These are phyloP conservation scores for Lanzia echinophila DNA, from an alignment of 2,329 filamentous ascomycete genomes.

Conservation along the genomic window DNA sequence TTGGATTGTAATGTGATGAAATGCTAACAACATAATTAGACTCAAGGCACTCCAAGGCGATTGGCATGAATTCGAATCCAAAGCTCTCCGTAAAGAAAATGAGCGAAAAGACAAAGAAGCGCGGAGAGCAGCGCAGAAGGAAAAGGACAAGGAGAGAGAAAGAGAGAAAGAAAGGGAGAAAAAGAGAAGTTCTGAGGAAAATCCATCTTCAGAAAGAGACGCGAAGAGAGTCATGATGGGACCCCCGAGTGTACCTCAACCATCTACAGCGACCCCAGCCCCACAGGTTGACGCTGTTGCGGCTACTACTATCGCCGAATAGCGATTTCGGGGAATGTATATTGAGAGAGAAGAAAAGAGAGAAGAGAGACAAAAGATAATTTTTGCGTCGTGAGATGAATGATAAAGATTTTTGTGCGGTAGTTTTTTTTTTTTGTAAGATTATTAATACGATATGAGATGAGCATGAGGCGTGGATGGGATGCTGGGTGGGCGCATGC, in stretches of 20 bases:
- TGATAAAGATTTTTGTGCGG: background rate
- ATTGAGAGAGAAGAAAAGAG: too few species aligned
- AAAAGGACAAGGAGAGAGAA: slow-evolving; percentile 20
- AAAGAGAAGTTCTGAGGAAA: slow-evolving; percentile 23
- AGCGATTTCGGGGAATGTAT: too few species aligned
- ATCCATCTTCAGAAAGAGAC: slow-evolving; percentile 18
- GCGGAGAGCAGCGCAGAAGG: slow-evolving; percentile 25
- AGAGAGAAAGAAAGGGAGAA: slow-evolving; percentile 24
- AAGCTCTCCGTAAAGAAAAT: slow-evolving; percentile 85
- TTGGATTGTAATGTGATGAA: background rate
- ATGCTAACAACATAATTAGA: slow-evolving; percentile 33
- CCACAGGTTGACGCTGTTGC: too few species aligned
- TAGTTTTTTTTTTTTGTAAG: slow-evolving; percentile 8
- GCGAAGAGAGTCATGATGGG: slow-evolving; percentile 24
- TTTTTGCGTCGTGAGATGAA: background rate
- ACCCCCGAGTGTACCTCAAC: slow-evolving; percentile 13
- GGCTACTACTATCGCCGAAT: too few species aligned
- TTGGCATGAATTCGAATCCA: slow-evolving; percentile 98
- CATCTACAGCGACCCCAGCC: background rate
- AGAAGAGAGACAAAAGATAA: too few species aligned
- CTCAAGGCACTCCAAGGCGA: slow-evolving; percentile 80
- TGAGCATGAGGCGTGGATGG: background rate
- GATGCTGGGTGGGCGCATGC: background rate
- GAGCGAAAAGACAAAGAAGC: slow-evolving; percentile 52
- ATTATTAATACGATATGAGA: slow-evolving; percentile 1